phyloP scores from a whole-genome alignment of 257 asterid species.

The Cordia subcordata region DNA sequence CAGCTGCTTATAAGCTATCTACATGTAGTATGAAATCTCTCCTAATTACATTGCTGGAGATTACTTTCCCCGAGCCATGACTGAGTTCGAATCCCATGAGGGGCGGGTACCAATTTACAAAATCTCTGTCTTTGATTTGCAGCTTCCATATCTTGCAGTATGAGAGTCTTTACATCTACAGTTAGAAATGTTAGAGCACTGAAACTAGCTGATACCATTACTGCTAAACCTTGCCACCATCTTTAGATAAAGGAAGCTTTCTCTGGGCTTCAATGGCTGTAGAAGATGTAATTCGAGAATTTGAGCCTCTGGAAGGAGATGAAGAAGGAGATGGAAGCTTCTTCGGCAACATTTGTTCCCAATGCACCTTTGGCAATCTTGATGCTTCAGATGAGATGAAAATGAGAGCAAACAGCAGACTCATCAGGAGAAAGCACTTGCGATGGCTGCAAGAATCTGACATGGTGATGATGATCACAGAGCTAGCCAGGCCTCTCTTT shows the following conservation, averaged over 20 bases:
- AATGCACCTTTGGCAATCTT: slow-evolving; percentile 52
- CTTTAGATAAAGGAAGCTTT: slow-evolving; percentile 38
- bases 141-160: no score
- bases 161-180: background rate
- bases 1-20: no score
- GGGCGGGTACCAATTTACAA: no score
- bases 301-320: slow-evolving; percentile 77
- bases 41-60: no score
- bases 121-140: no score
- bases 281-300: slow-evolving; percentile 40
- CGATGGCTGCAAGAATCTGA: slow-evolving; percentile 37
- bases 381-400: slow-evolving; percentile 57
- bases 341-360: slow-evolving; percentile 91
- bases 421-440: slow-evolving; percentile 34
- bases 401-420: slow-evolving; percentile 47
- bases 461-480: slow-evolving; percentile 35
- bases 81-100: no score
- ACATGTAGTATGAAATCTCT: no score
- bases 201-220: background rate
- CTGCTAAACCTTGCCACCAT: slow-evolving; percentile 56
- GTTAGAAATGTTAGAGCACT: background rate
- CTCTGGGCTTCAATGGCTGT: slow-evolving; percentile 29
- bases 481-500: slow-evolving; percentile 22
- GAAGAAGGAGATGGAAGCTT: slow-evolving; percentile 78
- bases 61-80: no score